Base-by-base conservation (phyloP, 1,284 basidiomycete genomes). In the Ustilago cynodontis region DNA sequence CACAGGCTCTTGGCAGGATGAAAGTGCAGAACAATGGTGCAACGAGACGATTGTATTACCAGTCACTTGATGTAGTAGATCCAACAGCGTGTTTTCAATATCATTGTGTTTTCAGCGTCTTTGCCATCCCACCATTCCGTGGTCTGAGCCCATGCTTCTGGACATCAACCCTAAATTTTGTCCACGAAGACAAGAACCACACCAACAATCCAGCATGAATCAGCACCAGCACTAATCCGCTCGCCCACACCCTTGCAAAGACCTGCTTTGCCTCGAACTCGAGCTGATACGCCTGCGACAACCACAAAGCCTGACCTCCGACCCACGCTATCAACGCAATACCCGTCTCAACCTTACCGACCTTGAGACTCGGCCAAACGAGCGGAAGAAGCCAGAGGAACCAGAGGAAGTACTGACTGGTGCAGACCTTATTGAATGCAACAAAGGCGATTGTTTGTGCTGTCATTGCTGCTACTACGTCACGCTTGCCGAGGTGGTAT, bases 321-420 rank as follows among this genome's bases (percentile, higher is more conserved):
- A 91, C 88, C 97, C 97, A 99, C 0, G 91, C 87, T 0, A 77
- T 87, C 0, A 90, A n/a, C 8, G 65, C 66, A 4, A 73, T 13
- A 0, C 60, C 69, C 20, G 62, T 57, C 24, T 60, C 72, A 43
- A 62, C 26, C 18, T 61, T 63, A 22, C 55, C 53, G 1, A 56
- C 47, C 54, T 66, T 64, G 0, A 96, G 86, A 16, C 88, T 89
- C 0, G 93, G 91, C 3, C 94, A 88, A 13, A 97, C 87, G 2
- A 95, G 88, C 0, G 97, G 95, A 0, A 99, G 87, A 71, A 99
- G 91, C 71, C 95, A 91, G 8, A 95, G 90, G 85, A 96, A 98
- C 97, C 97, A 99, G 54, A 98, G 89, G 87, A 98, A 99, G 87
- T 99, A 99, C 92, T 99, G 87, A 1, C 94, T 96, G 0, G 97